phyloP scores from a whole-genome alignment of 139 green algal genomes.

The Pleodorina starrii region DNA sequence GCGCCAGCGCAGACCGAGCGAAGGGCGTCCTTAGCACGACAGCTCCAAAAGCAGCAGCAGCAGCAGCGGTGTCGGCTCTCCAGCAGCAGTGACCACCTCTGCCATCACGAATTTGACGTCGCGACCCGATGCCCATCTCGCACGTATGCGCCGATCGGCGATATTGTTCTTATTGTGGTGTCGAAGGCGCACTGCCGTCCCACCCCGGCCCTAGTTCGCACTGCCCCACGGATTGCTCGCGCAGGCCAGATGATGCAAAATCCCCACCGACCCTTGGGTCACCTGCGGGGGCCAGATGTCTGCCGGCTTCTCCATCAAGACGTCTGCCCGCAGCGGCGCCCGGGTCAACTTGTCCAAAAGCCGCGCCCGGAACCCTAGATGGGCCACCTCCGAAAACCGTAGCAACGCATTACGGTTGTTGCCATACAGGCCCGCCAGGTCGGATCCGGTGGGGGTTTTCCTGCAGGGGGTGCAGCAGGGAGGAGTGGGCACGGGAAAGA shows the following conservation, averaged over 20 bases:
- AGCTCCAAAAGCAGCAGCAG: not conserved
- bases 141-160: too few relatives aligned
- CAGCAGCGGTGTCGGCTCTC: not conserved
- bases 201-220: too few relatives aligned
- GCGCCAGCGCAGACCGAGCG: not conserved
- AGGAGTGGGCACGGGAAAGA: too few relatives aligned
- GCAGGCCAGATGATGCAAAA: too few relatives aligned
- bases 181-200: too few relatives aligned
- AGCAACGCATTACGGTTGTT: slow-evolving; percentile 9
- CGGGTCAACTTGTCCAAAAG: not conserved
- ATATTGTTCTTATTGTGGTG: too few relatives aligned
- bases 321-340: slow-evolving; percentile 1
- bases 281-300: slow-evolving; percentile 13
- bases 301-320: not conserved
- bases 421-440: not conserved
- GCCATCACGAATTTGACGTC: too few relatives aligned
- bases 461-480: not conserved
- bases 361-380: slow-evolving; percentile 9
- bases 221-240: too few relatives aligned
- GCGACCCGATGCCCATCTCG: too few relatives aligned
- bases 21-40: too few relatives aligned
- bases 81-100: not conserved
- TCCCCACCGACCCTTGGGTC: not conserved
- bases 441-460: not conserved
- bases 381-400: not conserved